These are phyloP conservation scores for Oryza coarctata DNA, from an alignment of 176 grass and related monocot genomes.

Conservation along the genomic window DNA sequence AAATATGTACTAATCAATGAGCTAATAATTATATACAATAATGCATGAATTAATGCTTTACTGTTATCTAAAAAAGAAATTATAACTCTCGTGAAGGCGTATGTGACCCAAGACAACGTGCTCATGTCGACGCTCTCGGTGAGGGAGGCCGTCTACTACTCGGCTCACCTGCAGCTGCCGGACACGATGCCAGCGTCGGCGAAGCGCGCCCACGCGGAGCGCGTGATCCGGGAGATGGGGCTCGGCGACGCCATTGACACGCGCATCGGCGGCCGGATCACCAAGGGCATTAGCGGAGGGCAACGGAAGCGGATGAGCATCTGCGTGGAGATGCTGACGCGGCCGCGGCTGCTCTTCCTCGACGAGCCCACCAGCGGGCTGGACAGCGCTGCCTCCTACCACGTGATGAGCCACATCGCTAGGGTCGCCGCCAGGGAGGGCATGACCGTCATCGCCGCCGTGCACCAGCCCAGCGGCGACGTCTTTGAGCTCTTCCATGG, in stretches of 20 bases:
- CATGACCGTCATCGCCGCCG: constrained; percentile 50
- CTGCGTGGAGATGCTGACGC: constrained; percentile 60
- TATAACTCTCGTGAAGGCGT: constrained; percentile 33
- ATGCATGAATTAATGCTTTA: too few species aligned
- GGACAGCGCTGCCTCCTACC: constrained; percentile 67
- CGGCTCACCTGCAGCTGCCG: constrained; percentile 63
- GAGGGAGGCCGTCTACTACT: constrained; percentile 58
- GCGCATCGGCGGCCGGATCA: constrained; percentile 48
- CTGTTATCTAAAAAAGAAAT: too few species aligned
- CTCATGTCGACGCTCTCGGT: constrained; percentile 64
- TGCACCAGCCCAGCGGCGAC: constrained; percentile 63
- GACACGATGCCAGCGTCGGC: constrained; percentile 36
- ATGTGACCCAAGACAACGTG: constrained; percentile 74
- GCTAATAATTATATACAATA: too few species aligned
- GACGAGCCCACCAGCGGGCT: constrained; percentile 96
- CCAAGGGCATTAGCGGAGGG: constrained; percentile 60
- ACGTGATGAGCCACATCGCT: constrained; percentile 50
- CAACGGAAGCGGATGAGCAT: constrained; percentile 63
- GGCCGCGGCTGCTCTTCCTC: constrained; percentile 66
- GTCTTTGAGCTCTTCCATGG: constrained; percentile 56
- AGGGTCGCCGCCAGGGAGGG: constrained; percentile 16
- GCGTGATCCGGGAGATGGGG: constrained; percentile 58
- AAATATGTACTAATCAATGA: too few species aligned
- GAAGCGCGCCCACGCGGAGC: constrained; percentile 47
- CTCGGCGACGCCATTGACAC: constrained; percentile 54